Percentiles rank a stretch among this genome's conserved stretches.
Conservation (phyloP, 176 grass and related monocot species). For the Rhynchospora tenuis region DNA sequence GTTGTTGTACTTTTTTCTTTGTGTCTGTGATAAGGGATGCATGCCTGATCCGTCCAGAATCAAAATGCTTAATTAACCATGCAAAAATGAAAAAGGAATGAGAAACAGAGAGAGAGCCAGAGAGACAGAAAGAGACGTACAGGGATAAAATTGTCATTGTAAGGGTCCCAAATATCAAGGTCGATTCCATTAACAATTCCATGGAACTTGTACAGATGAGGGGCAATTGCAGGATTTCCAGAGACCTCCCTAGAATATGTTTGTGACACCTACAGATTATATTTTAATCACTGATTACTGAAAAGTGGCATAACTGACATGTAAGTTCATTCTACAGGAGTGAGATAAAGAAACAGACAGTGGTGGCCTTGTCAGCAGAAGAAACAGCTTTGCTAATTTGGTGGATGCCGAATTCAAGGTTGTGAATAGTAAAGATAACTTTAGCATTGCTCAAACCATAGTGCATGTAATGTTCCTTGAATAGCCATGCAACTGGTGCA, state of each 20-base stretch:
- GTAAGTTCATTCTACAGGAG: constrained; percentile 5
- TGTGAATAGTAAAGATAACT: constrained; percentile 95
- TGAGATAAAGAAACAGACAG: constrained; percentile 45
- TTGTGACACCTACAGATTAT: constrained; percentile 56
- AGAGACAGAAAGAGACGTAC: constrained; percentile 15
- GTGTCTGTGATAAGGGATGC: background rate
- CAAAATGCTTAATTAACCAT: background rate
- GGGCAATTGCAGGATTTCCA: constrained; percentile 77
- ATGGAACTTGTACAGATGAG: constrained; percentile 57
- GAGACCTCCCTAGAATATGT: constrained; percentile 87
- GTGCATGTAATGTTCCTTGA: constrained; percentile 70
- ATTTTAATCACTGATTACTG: constrained; percentile 10
- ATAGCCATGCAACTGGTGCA: constrained; percentile 90
- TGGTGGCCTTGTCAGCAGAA: constrained; percentile 81
- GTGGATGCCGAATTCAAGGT: constrained; percentile 87
- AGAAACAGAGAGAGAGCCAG: background rate
- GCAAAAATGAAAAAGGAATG: background rate
- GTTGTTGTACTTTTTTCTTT: background rate
- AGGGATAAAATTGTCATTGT: constrained; percentile 44
- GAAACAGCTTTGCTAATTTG: constrained; percentile 81
- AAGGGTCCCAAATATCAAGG: constrained; percentile 69
- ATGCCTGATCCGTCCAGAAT: background rate
- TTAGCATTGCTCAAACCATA: constrained; percentile 58
- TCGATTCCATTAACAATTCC: constrained; percentile 68
- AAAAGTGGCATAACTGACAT: constrained; percentile 3